Conservation (phyloP, 2,329 filamentous ascomycete species). For the Cordyceps cateniannulata region DNA sequence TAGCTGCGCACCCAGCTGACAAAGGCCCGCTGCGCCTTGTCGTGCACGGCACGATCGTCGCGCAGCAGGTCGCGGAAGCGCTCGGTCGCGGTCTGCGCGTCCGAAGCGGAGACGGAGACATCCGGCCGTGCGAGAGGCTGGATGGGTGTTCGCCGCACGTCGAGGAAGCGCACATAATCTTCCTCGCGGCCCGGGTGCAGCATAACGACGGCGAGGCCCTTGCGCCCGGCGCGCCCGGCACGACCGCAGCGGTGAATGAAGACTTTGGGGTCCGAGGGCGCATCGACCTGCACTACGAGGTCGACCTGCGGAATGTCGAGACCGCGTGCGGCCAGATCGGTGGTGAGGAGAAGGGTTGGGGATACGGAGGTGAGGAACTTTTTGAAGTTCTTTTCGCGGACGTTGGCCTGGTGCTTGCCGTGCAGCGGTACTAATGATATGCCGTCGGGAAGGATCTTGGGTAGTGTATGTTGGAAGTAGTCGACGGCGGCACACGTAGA, state of each 20-base stretch:
- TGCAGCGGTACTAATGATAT: slow-evolving; percentile 76
- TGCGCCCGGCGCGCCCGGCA: slow-evolving; percentile 81
- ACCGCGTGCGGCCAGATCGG: slow-evolving; percentile 84
- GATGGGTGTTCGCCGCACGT: slow-evolving; percentile 82
- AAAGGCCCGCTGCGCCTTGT: slow-evolving; percentile 86
- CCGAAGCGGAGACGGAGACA: slow-evolving; percentile 51
- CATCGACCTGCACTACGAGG: slow-evolving; percentile 83
- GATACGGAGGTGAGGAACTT: slow-evolving; percentile 69
- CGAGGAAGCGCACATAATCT: slow-evolving; percentile 82
- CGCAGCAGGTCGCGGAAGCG: slow-evolving; percentile 54
- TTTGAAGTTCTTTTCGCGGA: slow-evolving; percentile 80
- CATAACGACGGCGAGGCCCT: slow-evolving; percentile 79
- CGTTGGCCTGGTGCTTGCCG: slow-evolving; percentile 83
- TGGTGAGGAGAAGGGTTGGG: slow-evolving; percentile 80
- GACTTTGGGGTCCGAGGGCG: slow-evolving; percentile 77
- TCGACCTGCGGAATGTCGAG: slow-evolving; percentile 90
- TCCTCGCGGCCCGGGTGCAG: slow-evolving; percentile 80
- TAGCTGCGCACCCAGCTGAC: slow-evolving; percentile 92
- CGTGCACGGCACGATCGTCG: slow-evolving; percentile 56
- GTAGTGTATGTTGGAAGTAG: slow-evolving; percentile 81
- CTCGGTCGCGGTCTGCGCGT: slow-evolving; percentile 51
- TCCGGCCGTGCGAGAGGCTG: slow-evolving; percentile 50
- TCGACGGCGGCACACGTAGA: slow-evolving; percentile 93
- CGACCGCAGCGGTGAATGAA: slow-evolving; percentile 92
- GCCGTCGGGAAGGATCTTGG: slow-evolving; percentile 59